Evolutionary conservation across 176 grass and related monocot species (phyloP), one percentile per base, ranked within the genome.

Genomic region (Musa itinerans): DNA sequence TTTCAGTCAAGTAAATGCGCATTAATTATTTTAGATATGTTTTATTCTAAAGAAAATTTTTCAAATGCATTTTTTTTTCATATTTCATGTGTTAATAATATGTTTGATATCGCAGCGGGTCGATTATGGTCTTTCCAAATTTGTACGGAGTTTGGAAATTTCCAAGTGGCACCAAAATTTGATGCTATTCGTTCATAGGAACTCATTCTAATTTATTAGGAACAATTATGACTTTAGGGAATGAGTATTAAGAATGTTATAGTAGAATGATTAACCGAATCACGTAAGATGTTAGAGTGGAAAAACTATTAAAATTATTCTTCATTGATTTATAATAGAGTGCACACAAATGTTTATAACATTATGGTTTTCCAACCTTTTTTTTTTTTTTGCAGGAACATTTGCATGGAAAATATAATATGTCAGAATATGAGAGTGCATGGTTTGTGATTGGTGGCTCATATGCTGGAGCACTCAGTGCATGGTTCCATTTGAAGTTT

Each of bases 91-190:
- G 59, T 79, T 74, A 66, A 43, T 72, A 72, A 55, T 20, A 20
- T 75, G 67, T 80, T 52, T 53, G 74, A 58, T 26, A 85, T 86
- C 48, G 15, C 85, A 97, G 93, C 76, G 87, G 79, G 63, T 51
- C 65, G 93, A 20, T 85, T 97, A 73, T 97, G 93, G 93, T 97
- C 90, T 90, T 97, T 90, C 83, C 93, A 97, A 82, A 90, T 97
- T 83, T 93, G 93, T 80, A 93, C 87, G 50, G 93, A 93, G 61
- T 87, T 97, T 84, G 93, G 90, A 58, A 93, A 89, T 81, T 97
- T 97, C 71, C 93, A 97, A 89, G 90, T 97, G 54, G 90, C 93
- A 70, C 93, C 93, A 43, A 63, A 87, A 81, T 90, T 79, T 78
- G 90, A 92, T 83, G 89, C 83, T 56, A 76, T 97, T 79, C 93